These are phyloP conservation scores for Hygrocybe coccinea DNA, from an alignment of 768 basidiomycete genomes.

Conservation along the genomic window DNA sequence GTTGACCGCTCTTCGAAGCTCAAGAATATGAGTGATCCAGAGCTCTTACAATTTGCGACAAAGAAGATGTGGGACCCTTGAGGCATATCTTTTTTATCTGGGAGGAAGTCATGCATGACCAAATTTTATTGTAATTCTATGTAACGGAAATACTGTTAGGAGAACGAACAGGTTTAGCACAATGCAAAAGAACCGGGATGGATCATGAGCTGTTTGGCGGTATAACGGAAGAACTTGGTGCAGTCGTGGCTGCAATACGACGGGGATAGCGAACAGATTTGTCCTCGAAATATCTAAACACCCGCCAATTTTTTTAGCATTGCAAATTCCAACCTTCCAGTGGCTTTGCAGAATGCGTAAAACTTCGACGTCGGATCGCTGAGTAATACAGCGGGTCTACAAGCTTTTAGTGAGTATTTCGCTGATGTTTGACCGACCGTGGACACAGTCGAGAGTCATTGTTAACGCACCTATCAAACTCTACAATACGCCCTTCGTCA, in stretches of 20 bases:
- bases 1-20: conserved; percentile 54
- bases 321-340: conserved; percentile 66
- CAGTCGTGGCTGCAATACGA: too few relatives aligned
- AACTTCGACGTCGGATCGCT: conserved; percentile 56
- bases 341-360: conserved; percentile 65
- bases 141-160: too few relatives aligned
- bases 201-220: too few relatives aligned
- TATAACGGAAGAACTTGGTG: too few relatives aligned
- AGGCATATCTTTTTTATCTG: background rate
- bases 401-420: background rate
- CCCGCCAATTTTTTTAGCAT: conserved; percentile 65
- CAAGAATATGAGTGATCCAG: conserved; percentile 50
- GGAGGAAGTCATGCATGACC: background rate
- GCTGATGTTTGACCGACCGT: background rate
- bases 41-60: conserved; percentile 50
- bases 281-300: conserved; percentile 3
- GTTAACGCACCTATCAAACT: conserved; percentile 57
- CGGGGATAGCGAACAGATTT: background rate
- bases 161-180: too few relatives aligned
- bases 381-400: conserved; percentile 52
- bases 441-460: background rate
- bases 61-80: conserved; percentile 71
- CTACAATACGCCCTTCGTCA: conserved; percentile 72
- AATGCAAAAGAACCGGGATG: too few relatives aligned
- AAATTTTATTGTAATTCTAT: background rate